Evolutionary conservation across 2,329 filamentous ascomycete species (phyloP).

Genomic region (Fusarium camptoceras): DNA sequence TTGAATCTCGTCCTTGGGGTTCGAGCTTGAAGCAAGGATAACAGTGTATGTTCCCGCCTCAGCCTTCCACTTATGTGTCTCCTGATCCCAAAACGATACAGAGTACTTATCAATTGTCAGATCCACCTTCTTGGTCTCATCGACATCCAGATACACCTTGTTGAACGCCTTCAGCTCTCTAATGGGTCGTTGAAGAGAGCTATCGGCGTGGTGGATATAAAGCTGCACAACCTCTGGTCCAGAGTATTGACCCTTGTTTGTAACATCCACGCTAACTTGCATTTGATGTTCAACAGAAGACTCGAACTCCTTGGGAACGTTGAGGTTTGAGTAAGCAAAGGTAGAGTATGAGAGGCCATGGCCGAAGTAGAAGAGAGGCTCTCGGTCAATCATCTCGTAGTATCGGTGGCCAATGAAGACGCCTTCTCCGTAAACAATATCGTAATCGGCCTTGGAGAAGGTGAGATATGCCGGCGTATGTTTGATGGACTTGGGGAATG

Average conservation of each 20-base stretch:
- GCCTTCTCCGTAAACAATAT: constrained; percentile 77
- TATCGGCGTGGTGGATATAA: constrained; percentile 26
- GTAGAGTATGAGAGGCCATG: constrained; percentile 77
- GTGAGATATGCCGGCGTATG: constrained; percentile 79
- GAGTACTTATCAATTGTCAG: constrained; percentile 36
- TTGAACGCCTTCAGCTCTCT: constrained; percentile 33
- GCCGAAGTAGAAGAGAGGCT: constrained; percentile 73
- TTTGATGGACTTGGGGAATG: constrained; percentile 70
- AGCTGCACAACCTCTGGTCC: constrained; percentile 37
- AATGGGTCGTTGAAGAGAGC: constrained; percentile 27
- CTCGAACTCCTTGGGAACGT: constrained; percentile 1
- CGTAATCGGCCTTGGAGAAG: constrained; percentile 71
- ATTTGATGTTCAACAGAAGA: constrained; percentile 12
- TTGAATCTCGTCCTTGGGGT: constrained; percentile 29
- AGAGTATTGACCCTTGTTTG: constrained; percentile 11
- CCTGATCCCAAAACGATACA: constrained; percentile 35
- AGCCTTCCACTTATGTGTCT: constrained; percentile 32
- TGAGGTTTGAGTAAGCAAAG: constrained; percentile 63
- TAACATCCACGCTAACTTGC: constrained; percentile 25
- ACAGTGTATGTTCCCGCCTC: constrained; percentile 34
- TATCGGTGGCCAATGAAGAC: constrained; percentile 79
- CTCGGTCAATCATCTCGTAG: constrained; percentile 65
- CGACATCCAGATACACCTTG: constrained; percentile 1
- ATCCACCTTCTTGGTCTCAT: constrained; percentile 1
- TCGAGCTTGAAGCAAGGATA: constrained; percentile 38